These are phyloP conservation scores for Phytophthora kernoviae DNA, from an alignment of 352 stramenopile genomes.

Conservation along the genomic window DNA sequence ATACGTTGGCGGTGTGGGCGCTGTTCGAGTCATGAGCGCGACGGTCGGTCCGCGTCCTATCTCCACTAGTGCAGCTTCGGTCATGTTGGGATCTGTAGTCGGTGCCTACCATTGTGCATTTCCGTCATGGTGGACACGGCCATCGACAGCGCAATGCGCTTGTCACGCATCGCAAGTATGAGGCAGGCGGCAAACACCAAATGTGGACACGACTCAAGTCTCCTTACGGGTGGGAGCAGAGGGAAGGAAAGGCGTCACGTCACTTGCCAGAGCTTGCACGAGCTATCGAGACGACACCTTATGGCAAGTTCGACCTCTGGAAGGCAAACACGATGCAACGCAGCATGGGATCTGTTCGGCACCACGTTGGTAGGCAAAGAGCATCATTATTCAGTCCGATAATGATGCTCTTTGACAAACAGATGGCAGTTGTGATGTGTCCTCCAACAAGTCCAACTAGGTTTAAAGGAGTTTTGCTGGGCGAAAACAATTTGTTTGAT, in stretches of 20 bases:
- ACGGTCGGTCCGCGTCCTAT: slow-evolving; percentile 19
- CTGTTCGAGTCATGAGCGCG: slow-evolving; percentile 30
- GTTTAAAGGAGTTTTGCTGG: too few relatives aligned
- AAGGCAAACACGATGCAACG: slow-evolving; percentile 11
- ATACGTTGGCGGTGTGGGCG: slow-evolving; percentile 16
- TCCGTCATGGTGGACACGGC: slow-evolving; percentile 27
- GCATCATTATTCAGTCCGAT: not conserved
- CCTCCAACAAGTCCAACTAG: not conserved
- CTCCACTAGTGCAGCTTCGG: slow-evolving; percentile 26
- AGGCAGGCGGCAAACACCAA: slow-evolving; percentile 29
- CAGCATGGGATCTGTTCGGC: slow-evolving; percentile 20
- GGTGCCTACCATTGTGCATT: slow-evolving; percentile 9
- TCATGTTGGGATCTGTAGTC: slow-evolving; percentile 39
- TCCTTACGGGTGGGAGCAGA: slow-evolving; percentile 4
- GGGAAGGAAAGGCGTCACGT: slow-evolving; percentile 1
- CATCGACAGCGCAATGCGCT: slow-evolving; percentile 3
- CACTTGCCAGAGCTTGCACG: not conserved
- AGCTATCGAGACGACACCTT: not conserved
- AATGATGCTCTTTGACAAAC: not conserved
- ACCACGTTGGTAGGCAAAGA: slow-evolving; percentile 6
- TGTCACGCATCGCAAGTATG: slow-evolving; percentile 16
- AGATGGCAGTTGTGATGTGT: not conserved
- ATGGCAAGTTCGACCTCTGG: not conserved
- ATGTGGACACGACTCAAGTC: slow-evolving; percentile 30
- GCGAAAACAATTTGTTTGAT: too few relatives aligned